phyloP scores from a whole-genome alignment of 2,329 filamentous ascomycete species.

The Rutstroemia sp. region DNA sequence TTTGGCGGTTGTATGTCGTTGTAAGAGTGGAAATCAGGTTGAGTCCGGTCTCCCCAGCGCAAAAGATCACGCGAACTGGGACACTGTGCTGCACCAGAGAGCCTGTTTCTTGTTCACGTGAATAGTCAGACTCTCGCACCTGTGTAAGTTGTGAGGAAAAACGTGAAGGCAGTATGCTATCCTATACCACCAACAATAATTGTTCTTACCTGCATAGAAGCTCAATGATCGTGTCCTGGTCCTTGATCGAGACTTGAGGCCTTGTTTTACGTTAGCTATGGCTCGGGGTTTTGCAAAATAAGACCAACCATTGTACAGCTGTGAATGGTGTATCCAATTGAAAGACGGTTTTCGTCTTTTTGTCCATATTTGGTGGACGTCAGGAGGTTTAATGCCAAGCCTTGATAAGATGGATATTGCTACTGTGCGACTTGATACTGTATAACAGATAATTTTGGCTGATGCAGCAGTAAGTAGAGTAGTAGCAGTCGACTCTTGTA shows the following conservation, averaged over 20 bases:
- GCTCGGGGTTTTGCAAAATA: neutral
- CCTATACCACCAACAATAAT: too few species aligned
- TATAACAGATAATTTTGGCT: too few species aligned
- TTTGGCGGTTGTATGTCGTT: neutral
- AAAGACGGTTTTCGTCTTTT: constrained; percentile 45
- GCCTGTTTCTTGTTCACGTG: too few species aligned
- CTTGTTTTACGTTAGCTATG: constrained; percentile 33
- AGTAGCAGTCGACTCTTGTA: too few species aligned
- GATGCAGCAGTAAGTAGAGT: too few species aligned
- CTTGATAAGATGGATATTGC: neutral
- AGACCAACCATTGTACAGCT: constrained; percentile 47
- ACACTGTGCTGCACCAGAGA: too few species aligned
- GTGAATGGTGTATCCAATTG: constrained; percentile 61
- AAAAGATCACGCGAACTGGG: too few species aligned
- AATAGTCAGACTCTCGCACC: too few species aligned
- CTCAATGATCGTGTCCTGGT: constrained; percentile 59
- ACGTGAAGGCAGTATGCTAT: too few species aligned
- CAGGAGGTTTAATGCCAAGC: neutral
- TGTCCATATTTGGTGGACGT: constrained; percentile 35
- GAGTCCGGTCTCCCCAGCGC: too few species aligned
- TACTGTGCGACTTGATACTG: neutral
- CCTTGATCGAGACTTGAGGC: constrained; percentile 49
- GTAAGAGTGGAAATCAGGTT: neutral
- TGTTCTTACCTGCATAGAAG: constrained; percentile 53
- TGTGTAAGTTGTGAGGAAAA: too few species aligned